Base-by-base conservation (phyloP, 192 early-diverging fungal species). In the Bifiguratus adelaidae region DNA sequence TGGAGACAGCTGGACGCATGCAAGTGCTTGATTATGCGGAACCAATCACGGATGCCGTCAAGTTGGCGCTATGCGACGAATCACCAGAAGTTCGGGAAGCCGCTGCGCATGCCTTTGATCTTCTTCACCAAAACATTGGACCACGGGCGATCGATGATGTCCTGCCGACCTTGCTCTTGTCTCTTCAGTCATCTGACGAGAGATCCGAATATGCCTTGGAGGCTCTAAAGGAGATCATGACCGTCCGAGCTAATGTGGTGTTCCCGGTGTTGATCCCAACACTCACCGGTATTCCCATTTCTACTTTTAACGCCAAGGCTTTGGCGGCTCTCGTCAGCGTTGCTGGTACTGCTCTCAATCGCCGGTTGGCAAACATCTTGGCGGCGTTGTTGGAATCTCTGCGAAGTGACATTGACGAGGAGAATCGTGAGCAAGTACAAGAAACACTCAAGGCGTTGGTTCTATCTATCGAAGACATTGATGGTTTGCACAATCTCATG, bases 231-330 rank as follows among this genome's bases (percentile, higher is more conserved):
- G 90, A 96, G 60, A 86, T 99, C 41, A 97, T 96, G 92, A 78
- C 89, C 11, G 89, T 97, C 32, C 86, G 91, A n/a, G 86, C 88
- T 46, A 86, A 88, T 50, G 89, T 92, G 3, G 96, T 99, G 6
- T 95, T 99, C 87, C 96, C 96, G 6, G 92, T 95, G 24, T 72
- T 99, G 41, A 92, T 99, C 45, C 96, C 96, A 2, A 95, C 90
- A 4, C 74, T 99, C 41, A 82, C 91, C n/a, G 52, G 79, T 13
- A 71, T 71, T 21, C 95, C 95, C 13, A 89, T 99, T 32, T 81
- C 80, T 28, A 70, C 74, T n/a, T 92, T 95, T 64, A 91, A 96
- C 53, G 94, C 92, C 15, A 84, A 83, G 15, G 91, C 92, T 5
- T 62, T 99, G 45, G 81, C 79, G 2, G 85, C 89, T 9, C 59